phyloP scores from a whole-genome alignment of 1,139 yeast genomes.

The Martiniozyma asiatica region DNA sequence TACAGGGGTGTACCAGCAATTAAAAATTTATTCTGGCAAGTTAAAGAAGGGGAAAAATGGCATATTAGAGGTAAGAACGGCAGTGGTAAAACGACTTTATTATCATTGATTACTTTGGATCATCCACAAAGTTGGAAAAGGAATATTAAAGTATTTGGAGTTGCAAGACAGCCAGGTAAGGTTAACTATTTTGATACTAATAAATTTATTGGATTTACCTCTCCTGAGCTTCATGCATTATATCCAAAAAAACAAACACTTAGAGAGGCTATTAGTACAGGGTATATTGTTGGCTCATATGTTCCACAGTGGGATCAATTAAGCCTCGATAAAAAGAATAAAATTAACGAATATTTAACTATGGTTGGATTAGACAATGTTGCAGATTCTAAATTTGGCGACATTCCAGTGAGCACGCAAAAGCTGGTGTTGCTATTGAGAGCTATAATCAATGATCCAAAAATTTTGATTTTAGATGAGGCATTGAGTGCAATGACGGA shows the following conservation, averaged over 20 bases:
- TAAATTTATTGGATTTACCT: constrained; percentile 67
- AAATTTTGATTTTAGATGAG: constrained; percentile 73
- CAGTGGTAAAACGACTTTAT: constrained; percentile 79
- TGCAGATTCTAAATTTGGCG: constrained; percentile 33
- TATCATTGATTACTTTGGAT: constrained; percentile 80
- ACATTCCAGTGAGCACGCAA: constrained; percentile 60
- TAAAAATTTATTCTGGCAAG: constrained; percentile 50
- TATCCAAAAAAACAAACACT: constrained; percentile 52
- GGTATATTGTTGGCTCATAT: constrained; percentile 55
- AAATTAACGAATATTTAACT: constrained; percentile 25
- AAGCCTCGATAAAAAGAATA: constrained; percentile 23
- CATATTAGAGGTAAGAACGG: constrained; percentile 86
- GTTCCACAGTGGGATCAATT: constrained; percentile 32
- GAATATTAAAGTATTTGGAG: constrained; percentile 52
- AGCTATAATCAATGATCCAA: constrained; percentile 66
- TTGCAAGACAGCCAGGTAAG: constrained; percentile 62
- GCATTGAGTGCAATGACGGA: constrained; percentile 89
- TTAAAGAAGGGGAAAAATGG: constrained; percentile 70
- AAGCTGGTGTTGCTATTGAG: constrained; percentile 67
- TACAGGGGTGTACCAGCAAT: constrained; percentile 56
- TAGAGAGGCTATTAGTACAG: constrained; percentile 56
- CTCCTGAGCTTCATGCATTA: constrained; percentile 85
- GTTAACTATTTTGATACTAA: constrained; percentile 72
- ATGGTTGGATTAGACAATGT: constrained; percentile 26
- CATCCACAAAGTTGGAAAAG: constrained; percentile 95